Percentiles rank a stretch among this genome's conserved stretches.
Conservation (phyloP, 768 basidiomycete genomes). For the Serpula lacrymans region DNA sequence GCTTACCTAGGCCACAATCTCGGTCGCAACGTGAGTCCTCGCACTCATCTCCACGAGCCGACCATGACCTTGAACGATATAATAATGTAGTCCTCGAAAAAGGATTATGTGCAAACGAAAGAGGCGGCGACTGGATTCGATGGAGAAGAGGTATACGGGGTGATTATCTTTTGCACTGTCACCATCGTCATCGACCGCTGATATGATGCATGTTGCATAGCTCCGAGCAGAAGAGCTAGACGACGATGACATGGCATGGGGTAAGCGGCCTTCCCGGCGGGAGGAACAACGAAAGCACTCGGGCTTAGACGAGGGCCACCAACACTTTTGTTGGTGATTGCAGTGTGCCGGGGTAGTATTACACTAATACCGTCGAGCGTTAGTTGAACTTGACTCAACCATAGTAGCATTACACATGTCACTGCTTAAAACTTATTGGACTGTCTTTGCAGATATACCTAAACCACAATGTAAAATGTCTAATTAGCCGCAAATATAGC, state of each 20-base stretch:
- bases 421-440: too few species aligned
- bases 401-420: too few species aligned
- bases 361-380: too few species aligned
- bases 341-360: too few species aligned
- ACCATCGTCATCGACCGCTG: not conserved
- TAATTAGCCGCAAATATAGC: too few species aligned
- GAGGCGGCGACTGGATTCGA: conserved; percentile 15
- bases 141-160: conserved; percentile 16
- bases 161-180: conserved; percentile 6
- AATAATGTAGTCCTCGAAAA: conserved; percentile 11
- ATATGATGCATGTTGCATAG: conserved; percentile 5
- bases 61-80: too few species aligned
- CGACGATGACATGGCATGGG: conserved; percentile 26
- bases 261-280: conserved; percentile 1
- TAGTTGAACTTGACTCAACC: too few species aligned
- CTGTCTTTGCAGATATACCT: too few species aligned
- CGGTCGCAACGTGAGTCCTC: too few species aligned
- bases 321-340: not conserved
- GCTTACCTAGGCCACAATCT: conserved; percentile 18
- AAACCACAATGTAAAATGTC: too few species aligned
- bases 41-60: too few species aligned
- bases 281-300: conserved; percentile 6
- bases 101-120: conserved; percentile 8
- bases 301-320: conserved; percentile 1
- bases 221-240: conserved; percentile 21